Conservation (phyloP, 2,329 filamentous ascomycete genomes). For the Coleophoma cylindrospora region DNA sequence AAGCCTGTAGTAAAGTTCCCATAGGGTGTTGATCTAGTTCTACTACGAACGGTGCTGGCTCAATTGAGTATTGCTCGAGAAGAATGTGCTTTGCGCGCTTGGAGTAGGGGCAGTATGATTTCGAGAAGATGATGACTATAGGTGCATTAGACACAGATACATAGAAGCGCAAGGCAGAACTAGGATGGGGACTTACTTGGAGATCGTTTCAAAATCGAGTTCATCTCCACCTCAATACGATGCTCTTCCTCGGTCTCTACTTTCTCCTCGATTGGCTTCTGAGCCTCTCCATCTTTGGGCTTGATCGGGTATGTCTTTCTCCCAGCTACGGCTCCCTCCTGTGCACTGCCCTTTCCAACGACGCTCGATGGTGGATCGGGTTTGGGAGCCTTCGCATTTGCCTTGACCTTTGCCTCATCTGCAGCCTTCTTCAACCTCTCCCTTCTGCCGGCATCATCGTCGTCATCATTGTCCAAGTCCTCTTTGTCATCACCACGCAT, state of each 20-base stretch:
- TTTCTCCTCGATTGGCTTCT: slow-evolving; percentile 28
- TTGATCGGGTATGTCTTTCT: slow-evolving; percentile 35
- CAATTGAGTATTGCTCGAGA: slow-evolving; percentile 78
- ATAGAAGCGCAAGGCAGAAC: background rate
- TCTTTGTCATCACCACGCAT: slow-evolving; percentile 51
- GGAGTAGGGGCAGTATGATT: slow-evolving; percentile 86
- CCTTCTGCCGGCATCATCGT: slow-evolving; percentile 42
- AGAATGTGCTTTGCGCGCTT: slow-evolving; percentile 81
- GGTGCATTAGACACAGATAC: background rate
- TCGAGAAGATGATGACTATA: slow-evolving; percentile 91
- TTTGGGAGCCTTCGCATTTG: slow-evolving; percentile 60
- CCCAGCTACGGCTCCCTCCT: slow-evolving; percentile 39
- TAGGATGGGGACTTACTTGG: slow-evolving; percentile 56
- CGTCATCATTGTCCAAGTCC: slow-evolving; percentile 41
- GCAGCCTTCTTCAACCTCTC: slow-evolving; percentile 63
- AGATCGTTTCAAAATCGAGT: slow-evolving; percentile 74
- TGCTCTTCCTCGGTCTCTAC: slow-evolving; percentile 53
- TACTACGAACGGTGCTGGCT: slow-evolving; percentile 78
- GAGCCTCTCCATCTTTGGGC: slow-evolving; percentile 29
- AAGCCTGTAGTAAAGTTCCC: slow-evolving; percentile 66
- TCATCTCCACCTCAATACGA: slow-evolving; percentile 66
- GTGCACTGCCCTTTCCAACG: slow-evolving; percentile 35
- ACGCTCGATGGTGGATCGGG: slow-evolving; percentile 54
- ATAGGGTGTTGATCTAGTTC: slow-evolving; percentile 82
- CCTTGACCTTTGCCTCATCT: slow-evolving; percentile 61